Conservation (phyloP, 805 yeast species). For the Ogataea paraovalis region DNA sequence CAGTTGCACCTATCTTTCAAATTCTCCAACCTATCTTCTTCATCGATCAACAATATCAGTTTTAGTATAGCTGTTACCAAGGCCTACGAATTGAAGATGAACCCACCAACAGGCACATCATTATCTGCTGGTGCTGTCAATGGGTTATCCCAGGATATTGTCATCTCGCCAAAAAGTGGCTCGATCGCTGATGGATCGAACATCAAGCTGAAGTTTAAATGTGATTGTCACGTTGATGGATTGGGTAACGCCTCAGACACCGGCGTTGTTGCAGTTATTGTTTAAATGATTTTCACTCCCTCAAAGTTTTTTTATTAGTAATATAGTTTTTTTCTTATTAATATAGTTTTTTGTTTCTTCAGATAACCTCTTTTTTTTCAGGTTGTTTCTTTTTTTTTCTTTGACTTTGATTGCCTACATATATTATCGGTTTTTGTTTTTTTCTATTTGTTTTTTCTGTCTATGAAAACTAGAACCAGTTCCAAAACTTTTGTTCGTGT, state of each 20-base stretch:
- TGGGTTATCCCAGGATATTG: constrained; percentile 25
- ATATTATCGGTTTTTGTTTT: too few species aligned
- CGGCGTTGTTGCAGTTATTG: constrained; percentile 41
- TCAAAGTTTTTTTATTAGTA: too few species aligned
- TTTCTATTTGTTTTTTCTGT: too few species aligned
- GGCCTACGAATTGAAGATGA: constrained; percentile 24
- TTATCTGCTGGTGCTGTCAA: constrained; percentile 15
- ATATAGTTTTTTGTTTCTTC: too few species aligned
- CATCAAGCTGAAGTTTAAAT: constrained; percentile 74
- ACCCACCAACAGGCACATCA: constrained; percentile 23
- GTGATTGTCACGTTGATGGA: constrained; percentile 49
- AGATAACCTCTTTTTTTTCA: too few species aligned
- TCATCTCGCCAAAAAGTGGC: constrained; percentile 15
- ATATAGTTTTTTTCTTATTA: too few species aligned
- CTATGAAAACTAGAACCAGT: too few species aligned
- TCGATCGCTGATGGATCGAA: constrained; percentile 5
- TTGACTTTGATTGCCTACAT: too few species aligned
- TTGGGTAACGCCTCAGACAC: constrained; percentile 46
- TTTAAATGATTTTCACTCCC: background rate
- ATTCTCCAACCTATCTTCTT: constrained; percentile 29
- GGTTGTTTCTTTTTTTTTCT: too few species aligned
- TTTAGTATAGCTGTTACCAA: constrained; percentile 34
- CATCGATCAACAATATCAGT: constrained; percentile 49
- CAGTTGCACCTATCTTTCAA: constrained; percentile 18
- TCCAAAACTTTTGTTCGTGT: too few species aligned